Conservation (phyloP, 805 yeast genomes). For the Sungouiozyma ichnusensis region DNA sequence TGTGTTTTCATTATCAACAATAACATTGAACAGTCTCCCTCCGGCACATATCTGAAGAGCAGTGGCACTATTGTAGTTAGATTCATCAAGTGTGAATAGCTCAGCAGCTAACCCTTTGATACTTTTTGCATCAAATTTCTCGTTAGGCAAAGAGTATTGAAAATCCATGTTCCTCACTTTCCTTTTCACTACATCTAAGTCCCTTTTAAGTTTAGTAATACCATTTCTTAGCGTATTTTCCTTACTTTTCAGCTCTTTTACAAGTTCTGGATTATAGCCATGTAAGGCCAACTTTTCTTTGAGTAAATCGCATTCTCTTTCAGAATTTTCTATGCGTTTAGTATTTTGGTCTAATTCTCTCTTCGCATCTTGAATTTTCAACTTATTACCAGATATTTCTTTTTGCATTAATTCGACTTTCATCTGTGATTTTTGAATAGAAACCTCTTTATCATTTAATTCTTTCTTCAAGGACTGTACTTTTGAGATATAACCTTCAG, state of each 20-base stretch:
- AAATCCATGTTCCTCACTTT: slow-evolving; percentile 68
- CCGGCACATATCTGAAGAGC: slow-evolving; percentile 96
- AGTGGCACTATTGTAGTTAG: slow-evolving; percentile 49
- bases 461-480: slow-evolving; percentile 50
- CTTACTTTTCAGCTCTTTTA: slow-evolving; percentile 35
- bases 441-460: slow-evolving; percentile 42
- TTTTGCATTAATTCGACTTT: slow-evolving; percentile 46
- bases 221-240: slow-evolving; percentile 38
- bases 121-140: slow-evolving; percentile 46
- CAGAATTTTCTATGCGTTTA: slow-evolving; percentile 29
- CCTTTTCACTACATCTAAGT: slow-evolving; percentile 48
- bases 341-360: slow-evolving; percentile 36
- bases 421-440: slow-evolving; percentile 48
- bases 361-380: slow-evolving; percentile 44
- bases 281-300: slow-evolving; percentile 35
- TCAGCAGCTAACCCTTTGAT: slow-evolving; percentile 90
- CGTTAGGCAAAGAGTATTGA: slow-evolving; percentile 52
- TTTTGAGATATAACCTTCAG: slow-evolving; percentile 70
- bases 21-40: slow-evolving; percentile 76
- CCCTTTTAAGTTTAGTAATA: slow-evolving; percentile 34
- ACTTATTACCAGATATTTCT: slow-evolving; percentile 37
- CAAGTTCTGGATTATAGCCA: slow-evolving; percentile 47
- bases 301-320: slow-evolving; percentile 29
- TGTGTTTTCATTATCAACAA: slow-evolving; percentile 77
- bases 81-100: slow-evolving; percentile 52